Evolutionary conservation across 805 yeast genomes (phyloP).

Genomic region (Brettanomyces custersianus): DNA sequence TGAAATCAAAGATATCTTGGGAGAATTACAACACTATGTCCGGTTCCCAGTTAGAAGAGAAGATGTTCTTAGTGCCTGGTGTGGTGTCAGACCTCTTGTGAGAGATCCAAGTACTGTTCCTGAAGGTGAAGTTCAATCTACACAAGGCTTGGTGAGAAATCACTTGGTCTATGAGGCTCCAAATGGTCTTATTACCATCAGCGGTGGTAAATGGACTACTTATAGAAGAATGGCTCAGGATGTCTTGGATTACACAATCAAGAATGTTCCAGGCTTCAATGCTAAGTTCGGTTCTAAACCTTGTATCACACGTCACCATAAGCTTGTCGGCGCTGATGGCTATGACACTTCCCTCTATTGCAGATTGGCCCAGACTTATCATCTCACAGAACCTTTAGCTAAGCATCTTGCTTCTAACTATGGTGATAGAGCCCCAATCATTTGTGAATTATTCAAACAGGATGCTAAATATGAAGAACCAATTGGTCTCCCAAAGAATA

Average conservation of each 20-base stretch:
- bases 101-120: slow-evolving; percentile 56
- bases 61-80: slow-evolving; percentile 93
- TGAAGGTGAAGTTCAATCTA: slow-evolving; percentile 30
- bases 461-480: slow-evolving; percentile 54
- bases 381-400: slow-evolving; percentile 66
- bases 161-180: slow-evolving; percentile 66
- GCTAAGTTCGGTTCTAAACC: slow-evolving; percentile 22
- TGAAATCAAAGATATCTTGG: slow-evolving; percentile 79
- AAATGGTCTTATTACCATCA: slow-evolving; percentile 75
- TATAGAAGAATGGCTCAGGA: slow-evolving; percentile 97
- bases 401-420: slow-evolving; percentile 77
- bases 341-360: slow-evolving; percentile 69
- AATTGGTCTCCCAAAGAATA: slow-evolving; percentile 35
- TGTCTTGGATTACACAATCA: slow-evolving; percentile 67
- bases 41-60: slow-evolving; percentile 82
- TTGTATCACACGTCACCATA: slow-evolving; percentile 44
- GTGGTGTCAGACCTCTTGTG: slow-evolving; percentile 92
- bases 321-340: slow-evolving; percentile 74
- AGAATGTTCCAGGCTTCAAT: slow-evolving; percentile 30
- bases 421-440: slow-evolving; percentile 81
- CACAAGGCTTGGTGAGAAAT: slow-evolving; percentile 87
- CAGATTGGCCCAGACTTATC: slow-evolving; percentile 70
- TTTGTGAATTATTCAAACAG: slow-evolving; percentile 46
- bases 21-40: slow-evolving; percentile 82
- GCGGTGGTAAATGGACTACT: slow-evolving; percentile 98